Conservation (phyloP, 495 filamentous ascomycete genomes). For the Penicillium angulare region DNA sequence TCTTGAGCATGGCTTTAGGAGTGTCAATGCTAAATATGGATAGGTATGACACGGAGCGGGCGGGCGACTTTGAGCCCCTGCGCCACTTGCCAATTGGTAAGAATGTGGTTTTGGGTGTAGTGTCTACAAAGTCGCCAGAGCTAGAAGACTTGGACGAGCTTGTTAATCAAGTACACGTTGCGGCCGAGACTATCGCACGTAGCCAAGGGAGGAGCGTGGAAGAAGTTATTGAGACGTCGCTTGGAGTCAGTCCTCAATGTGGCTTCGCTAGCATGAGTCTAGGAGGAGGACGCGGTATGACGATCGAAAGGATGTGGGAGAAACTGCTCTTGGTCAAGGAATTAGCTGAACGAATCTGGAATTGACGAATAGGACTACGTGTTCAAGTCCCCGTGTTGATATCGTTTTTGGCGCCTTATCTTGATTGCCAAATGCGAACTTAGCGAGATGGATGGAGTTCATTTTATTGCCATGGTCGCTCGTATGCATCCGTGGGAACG, state of each 20-base stretch:
- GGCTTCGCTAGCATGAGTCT: slow-evolving; percentile 57
- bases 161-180: slow-evolving; percentile 50
- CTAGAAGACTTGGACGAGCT: slow-evolving; percentile 30
- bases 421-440: no score
- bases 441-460: background rate
- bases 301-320: slow-evolving; percentile 54
- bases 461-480: no score
- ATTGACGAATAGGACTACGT: background rate
- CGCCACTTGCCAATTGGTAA: slow-evolving; percentile 19
- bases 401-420: no score
- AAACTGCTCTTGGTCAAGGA: slow-evolving; percentile 39
- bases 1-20: no score
- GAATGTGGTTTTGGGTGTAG: slow-evolving; percentile 20
- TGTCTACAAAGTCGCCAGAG: slow-evolving; percentile 16
- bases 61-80: slow-evolving; percentile 21
- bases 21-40: background rate
- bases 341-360: slow-evolving; percentile 1
- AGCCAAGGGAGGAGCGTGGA: slow-evolving; percentile 35
- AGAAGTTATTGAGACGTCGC: slow-evolving; percentile 46
- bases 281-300: slow-evolving; percentile 53
- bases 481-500: no score
- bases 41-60: slow-evolving; percentile 16
- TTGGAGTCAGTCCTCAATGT: slow-evolving; percentile 64
- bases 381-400: no score
- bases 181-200: slow-evolving; percentile 52